Evolutionary conservation across 2,329 filamentous ascomycete species (phyloP).

Genomic region (Fusarium annulatum): DNA sequence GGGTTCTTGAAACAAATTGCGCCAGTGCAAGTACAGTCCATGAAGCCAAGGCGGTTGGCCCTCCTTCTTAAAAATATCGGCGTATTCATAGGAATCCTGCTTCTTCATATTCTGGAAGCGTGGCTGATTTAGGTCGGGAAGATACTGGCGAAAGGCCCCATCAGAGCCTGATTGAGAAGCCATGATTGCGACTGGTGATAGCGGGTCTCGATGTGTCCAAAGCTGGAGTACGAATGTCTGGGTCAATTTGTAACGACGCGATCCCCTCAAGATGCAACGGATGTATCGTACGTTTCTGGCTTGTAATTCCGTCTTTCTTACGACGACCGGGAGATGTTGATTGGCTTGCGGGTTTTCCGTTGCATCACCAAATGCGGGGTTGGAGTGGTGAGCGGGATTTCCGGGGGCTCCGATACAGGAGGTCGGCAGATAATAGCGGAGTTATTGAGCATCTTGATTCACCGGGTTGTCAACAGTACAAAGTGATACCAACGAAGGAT

Average conservation of each 20-base stretch:
- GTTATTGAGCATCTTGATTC: not conserved
- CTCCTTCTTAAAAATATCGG: slow-evolving; percentile 66
- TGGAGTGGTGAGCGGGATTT: not conserved
- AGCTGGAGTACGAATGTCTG: not conserved
- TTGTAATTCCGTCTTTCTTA: not conserved
- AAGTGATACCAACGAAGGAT: not conserved
- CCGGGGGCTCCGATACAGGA: slow-evolving; percentile 21
- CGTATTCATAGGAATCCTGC: slow-evolving; percentile 73
- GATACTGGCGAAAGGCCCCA: slow-evolving; percentile 13
- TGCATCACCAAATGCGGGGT: slow-evolving; percentile 1
- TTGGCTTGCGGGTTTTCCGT: not conserved
- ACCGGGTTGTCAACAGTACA: not conserved
- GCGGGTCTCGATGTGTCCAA: not conserved
- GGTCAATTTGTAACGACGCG: not conserved
- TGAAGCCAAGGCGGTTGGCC: slow-evolving; percentile 75
- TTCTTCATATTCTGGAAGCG: slow-evolving; percentile 58
- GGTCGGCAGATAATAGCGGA: not conserved
- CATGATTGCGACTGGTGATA: not conserved
- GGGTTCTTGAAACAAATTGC: slow-evolving; percentile 69
- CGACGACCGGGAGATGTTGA: not conserved
- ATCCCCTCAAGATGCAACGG: not conserved
- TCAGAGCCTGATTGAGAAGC: not conserved
- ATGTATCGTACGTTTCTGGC: slow-evolving; percentile 3
- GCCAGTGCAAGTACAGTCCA: slow-evolving; percentile 69
- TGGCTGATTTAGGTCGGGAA: not conserved